Conservation (phyloP, 345 rosid species). For the Turnera subulata region DNA sequence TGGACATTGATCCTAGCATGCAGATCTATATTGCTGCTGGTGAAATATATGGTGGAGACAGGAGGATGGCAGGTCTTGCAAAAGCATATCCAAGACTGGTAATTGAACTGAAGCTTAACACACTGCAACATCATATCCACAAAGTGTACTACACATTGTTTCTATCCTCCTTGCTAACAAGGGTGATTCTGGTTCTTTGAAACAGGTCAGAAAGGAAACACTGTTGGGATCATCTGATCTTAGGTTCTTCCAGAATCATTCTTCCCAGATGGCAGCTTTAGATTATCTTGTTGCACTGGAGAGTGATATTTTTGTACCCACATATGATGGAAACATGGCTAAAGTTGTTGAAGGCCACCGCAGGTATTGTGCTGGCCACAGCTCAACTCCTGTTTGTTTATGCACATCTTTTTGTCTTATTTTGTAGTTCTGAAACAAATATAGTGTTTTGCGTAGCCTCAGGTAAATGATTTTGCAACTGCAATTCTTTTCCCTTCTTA, state of each 20-base stretch:
- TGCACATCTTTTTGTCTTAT: neutral
- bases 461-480: conserved; percentile 20
- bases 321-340: conserved; percentile 53
- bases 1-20: conserved; percentile 24
- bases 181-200: neutral
- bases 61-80: conserved; percentile 17
- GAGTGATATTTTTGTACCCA: conserved; percentile 43
- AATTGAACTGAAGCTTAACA: conserved; percentile 6
- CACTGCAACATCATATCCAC: too few relatives aligned
- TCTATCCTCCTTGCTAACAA: neutral
- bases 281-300: conserved; percentile 46
- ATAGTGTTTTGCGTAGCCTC: conserved; percentile 7
- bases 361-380: conserved; percentile 18
- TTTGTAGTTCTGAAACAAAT: neutral
- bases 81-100: conserved; percentile 27
- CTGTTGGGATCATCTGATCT: conserved; percentile 36
- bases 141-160: too few relatives aligned
- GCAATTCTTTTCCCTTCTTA: conserved; percentile 7
- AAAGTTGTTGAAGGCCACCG: conserved; percentile 47
- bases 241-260: conserved; percentile 34
- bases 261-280: conserved; percentile 47
- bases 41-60: conserved; percentile 31
- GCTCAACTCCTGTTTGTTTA: neutral
- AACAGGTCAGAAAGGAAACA: conserved; percentile 38
- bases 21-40: conserved; percentile 37